Conservation (phyloP, 495 filamentous ascomycete species). For the Penicillium psychrofluorescens region DNA sequence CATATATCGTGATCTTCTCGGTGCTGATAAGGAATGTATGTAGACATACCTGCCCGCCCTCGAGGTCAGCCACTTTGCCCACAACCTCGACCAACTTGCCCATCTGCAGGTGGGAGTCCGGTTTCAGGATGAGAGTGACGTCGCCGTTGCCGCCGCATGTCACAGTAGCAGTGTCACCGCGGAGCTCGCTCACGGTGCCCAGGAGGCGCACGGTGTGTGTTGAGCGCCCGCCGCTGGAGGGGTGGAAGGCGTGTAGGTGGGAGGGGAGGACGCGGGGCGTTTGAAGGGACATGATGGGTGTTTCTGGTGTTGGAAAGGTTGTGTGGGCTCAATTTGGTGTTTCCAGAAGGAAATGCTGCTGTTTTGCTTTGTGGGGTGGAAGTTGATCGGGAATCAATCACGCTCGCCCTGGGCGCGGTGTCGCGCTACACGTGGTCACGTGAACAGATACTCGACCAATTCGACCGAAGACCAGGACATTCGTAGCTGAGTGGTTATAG, state of each 20-base stretch:
- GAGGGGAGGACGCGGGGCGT: slow-evolving; percentile 64
- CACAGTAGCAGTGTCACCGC: slow-evolving; percentile 73
- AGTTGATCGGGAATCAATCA: background rate
- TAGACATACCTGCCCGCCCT: slow-evolving; percentile 30
- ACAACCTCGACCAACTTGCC: slow-evolving; percentile 82
- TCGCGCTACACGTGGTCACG: slow-evolving; percentile 23
- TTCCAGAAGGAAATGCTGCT: background rate
- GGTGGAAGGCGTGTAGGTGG: slow-evolving; percentile 60
- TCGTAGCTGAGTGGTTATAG: no score
- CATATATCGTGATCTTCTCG: background rate
- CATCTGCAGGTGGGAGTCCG: slow-evolving; percentile 72
- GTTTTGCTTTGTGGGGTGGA: background rate
- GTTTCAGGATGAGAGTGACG: slow-evolving; percentile 64
- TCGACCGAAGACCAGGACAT: no score
- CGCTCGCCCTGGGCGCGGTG: slow-evolving; percentile 8
- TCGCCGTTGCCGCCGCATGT: slow-evolving; percentile 59
- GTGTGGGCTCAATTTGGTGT: background rate
- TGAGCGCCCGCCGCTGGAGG: slow-evolving; percentile 23
- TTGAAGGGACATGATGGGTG: slow-evolving; percentile 40
- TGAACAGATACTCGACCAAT: background rate
- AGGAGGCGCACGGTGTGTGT: slow-evolving; percentile 73
- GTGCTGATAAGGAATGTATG: background rate
- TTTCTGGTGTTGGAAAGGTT: background rate
- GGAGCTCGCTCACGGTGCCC: slow-evolving; percentile 73
- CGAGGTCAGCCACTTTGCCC: slow-evolving; percentile 70